Conservation (phyloP, 1,139 yeast species). For the Taphrina confusa region DNA sequence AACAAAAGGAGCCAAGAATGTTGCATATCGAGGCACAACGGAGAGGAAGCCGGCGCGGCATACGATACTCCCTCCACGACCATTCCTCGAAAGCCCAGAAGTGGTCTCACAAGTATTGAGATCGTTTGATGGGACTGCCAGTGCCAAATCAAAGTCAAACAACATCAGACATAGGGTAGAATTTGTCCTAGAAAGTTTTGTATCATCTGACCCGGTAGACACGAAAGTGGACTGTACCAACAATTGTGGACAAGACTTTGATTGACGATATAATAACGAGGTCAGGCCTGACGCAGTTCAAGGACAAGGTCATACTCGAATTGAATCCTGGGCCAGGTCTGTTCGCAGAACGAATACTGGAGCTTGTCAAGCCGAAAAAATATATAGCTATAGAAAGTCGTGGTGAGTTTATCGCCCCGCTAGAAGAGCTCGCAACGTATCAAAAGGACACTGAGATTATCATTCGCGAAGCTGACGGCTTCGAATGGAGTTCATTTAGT, state of each 20-base stretch:
- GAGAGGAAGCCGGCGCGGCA: background rate
- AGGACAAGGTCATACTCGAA: conserved; percentile 15
- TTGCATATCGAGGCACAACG: background rate
- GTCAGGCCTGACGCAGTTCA: background rate
- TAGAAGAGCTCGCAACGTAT: background rate
- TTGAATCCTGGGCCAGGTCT: conserved; percentile 32
- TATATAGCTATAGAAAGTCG: conserved; percentile 23
- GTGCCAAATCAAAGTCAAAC: no score
- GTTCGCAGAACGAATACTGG: conserved; percentile 14
- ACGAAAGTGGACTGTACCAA: conserved; percentile 18
- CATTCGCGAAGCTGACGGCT: conserved; percentile 12
- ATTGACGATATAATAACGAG: background rate
- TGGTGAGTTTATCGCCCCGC: background rate
- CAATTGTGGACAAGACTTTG: background rate
- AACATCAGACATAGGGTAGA: background rate
- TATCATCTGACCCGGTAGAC: background rate
- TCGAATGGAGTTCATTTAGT: conserved; percentile 19
- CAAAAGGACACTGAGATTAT: background rate
- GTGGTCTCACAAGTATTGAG: background rate
- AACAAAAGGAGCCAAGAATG: background rate
- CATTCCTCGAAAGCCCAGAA: background rate
- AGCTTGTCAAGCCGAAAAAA: conserved; percentile 7
- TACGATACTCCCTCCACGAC: conserved; percentile 1
- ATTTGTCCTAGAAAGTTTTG: no score
- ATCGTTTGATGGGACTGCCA: background rate